Evolutionary conservation across 1,284 basidiomycete species (phyloP).

Genomic region (Laetiporus sulphureus): DNA sequence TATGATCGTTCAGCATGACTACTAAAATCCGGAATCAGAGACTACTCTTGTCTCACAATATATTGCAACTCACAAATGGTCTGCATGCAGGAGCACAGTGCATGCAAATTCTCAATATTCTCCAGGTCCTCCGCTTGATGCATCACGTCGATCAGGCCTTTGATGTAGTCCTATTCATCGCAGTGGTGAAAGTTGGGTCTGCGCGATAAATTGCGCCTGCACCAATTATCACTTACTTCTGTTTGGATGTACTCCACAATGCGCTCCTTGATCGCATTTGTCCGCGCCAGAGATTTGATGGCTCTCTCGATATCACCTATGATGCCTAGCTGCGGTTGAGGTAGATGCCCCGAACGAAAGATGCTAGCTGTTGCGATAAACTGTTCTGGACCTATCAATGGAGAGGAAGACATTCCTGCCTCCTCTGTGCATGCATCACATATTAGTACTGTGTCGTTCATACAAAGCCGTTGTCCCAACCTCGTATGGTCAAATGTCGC

Average conservation of each 20-base stretch:
- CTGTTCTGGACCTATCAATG: conserved; percentile 47
- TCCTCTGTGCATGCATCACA: conserved; percentile 42
- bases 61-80: conserved; percentile 73
- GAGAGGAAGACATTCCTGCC: conserved; percentile 47
- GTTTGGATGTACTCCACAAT: conserved; percentile 79
- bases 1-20: conserved; percentile 96
- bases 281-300: conserved; percentile 64
- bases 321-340: conserved; percentile 62
- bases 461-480: no score
- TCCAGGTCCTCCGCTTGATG: conserved; percentile 90
- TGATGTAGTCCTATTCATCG: conserved; percentile 73
- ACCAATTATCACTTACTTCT: conserved; percentile 60
- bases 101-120: conserved; percentile 83
- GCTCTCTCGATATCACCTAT: conserved; percentile 73
- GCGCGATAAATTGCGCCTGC: no score
- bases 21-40: conserved; percentile 9
- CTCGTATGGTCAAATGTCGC: conserved; percentile 63
- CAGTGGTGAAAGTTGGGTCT: no score
- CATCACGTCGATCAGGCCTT: conserved; percentile 79
- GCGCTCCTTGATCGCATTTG: conserved; percentile 65
- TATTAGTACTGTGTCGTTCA: no score
- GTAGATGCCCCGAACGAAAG: conserved; percentile 65
- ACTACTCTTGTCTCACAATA: conserved; percentile 2
- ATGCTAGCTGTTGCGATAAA: conserved; percentile 56
- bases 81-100: conserved; percentile 89